These are phyloP conservation scores for Raphanus hybrid DNA, from an alignment of 441 rosid species.

Conservation along the genomic window DNA sequence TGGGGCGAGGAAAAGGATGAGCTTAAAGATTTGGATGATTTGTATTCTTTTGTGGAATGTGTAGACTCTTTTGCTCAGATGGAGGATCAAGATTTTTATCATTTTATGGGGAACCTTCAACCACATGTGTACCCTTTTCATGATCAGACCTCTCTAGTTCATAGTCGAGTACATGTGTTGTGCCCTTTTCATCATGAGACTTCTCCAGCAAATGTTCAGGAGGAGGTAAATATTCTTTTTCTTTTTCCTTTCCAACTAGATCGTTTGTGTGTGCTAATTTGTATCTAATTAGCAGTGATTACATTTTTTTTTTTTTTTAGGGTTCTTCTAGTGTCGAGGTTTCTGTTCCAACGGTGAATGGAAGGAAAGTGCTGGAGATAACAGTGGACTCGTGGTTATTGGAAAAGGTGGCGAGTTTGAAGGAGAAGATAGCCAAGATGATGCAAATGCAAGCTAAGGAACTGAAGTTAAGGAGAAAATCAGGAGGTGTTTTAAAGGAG, in stretches of 20 bases:
- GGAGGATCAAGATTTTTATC: not conserved
- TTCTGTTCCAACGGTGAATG: not conserved
- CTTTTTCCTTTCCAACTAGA: too few relatives aligned
- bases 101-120: not conserved
- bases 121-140: not conserved
- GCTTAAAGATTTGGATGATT: not conserved
- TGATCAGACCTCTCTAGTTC: not conserved
- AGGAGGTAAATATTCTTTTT: not conserved
- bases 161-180: not conserved
- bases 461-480: slow-evolving; percentile 84
- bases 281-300: not conserved
- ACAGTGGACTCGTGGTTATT: slow-evolving; percentile 44
- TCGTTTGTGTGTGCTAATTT: too few relatives aligned
- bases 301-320: not conserved
- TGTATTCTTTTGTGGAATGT: slow-evolving; percentile 11
- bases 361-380: not conserved
- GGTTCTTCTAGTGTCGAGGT: not conserved
- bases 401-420: slow-evolving; percentile 78
- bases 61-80: slow-evolving; percentile 14
- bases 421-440: slow-evolving; percentile 84
- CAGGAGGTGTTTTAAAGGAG: slow-evolving; percentile 71
- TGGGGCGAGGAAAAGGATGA: not conserved
- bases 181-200: not conserved
- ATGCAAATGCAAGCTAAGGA: slow-evolving; percentile 74
- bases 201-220: not conserved